Conservation (phyloP, 2,329 filamentous ascomycete genomes). For the Penicillium fuscoglaucum region DNA sequence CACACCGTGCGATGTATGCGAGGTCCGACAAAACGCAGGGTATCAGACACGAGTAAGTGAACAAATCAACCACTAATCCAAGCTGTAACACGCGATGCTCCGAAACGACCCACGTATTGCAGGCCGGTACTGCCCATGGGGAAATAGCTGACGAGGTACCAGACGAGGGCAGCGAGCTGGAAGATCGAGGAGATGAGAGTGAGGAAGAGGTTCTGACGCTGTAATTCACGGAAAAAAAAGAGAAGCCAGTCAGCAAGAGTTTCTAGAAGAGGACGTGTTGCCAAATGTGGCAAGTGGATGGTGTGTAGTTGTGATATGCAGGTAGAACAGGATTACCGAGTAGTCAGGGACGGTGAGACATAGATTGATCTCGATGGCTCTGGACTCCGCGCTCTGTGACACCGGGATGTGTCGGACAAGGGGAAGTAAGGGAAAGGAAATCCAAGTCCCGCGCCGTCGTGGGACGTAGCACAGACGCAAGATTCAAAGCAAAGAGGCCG, state of each 20-base stretch:
- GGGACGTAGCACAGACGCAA: slow-evolving; percentile 6
- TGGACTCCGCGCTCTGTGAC: slow-evolving; percentile 13
- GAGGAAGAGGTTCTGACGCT: slow-evolving; percentile 82
- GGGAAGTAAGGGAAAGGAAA: slow-evolving; percentile 2
- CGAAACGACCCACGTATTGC: slow-evolving; percentile 82
- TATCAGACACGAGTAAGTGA: neutral
- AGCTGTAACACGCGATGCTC: slow-evolving; percentile 76
- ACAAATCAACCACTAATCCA: slow-evolving; percentile 74
- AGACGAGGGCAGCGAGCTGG: slow-evolving; percentile 78
- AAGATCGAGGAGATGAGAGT: slow-evolving; percentile 81
- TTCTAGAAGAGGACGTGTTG: neutral
- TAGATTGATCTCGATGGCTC: slow-evolving; percentile 9
- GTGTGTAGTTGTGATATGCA: slow-evolving; percentile 6
- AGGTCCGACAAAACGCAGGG: neutral
- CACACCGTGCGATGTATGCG: neutral
- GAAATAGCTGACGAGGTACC: slow-evolving; percentile 97
- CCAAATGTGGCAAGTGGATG: slow-evolving; percentile 1
- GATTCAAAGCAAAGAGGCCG: neutral
- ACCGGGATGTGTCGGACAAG: slow-evolving; percentile 9
- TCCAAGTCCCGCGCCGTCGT: slow-evolving; percentile 10
- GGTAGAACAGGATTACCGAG: slow-evolving; percentile 8
- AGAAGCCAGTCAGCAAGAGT: slow-evolving; percentile 24
- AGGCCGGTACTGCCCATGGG: slow-evolving; percentile 92
- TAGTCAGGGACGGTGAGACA: slow-evolving; percentile 16
- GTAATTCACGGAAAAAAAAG: slow-evolving; percentile 5